phyloP scores from a whole-genome alignment of 2,329 filamentous ascomycete genomes.

The Sordariomycetes sp. region DNA sequence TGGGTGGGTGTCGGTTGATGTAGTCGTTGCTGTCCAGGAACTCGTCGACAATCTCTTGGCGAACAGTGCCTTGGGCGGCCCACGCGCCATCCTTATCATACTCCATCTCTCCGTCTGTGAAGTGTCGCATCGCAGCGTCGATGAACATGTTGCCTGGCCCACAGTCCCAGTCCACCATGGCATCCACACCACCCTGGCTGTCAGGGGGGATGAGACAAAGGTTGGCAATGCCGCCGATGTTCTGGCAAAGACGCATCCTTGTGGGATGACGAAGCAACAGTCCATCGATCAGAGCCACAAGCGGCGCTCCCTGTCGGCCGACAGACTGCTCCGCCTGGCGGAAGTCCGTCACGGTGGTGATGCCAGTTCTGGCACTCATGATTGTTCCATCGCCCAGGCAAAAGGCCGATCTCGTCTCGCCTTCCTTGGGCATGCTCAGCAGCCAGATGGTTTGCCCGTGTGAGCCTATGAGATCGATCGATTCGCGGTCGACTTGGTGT shows the following conservation, averaged over 20 bases:
- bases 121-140: constrained; percentile 44
- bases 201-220: constrained; percentile 48
- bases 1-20: constrained; percentile 29
- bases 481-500: constrained; percentile 2
- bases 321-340: constrained; percentile 43
- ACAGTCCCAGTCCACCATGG: constrained; percentile 22
- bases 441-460: constrained; percentile 53
- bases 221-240: constrained; percentile 51
- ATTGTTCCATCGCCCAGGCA: constrained; percentile 50
- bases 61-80: constrained; percentile 36
- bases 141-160: constrained; percentile 48
- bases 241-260: constrained; percentile 49
- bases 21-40: constrained; percentile 29
- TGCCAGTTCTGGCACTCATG: constrained; percentile 43
- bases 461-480: constrained; percentile 45
- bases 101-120: constrained; percentile 36
- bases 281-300: constrained; percentile 48
- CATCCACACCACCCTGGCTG: neutral
- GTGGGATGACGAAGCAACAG: constrained; percentile 45
- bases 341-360: constrained; percentile 51
- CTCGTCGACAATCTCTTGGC: constrained; percentile 36
- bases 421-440: constrained; percentile 38
- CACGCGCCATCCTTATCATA: constrained; percentile 43
- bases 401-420: constrained; percentile 35
- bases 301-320: constrained; percentile 42